Evolutionary conservation across 768 basidiomycete genomes (phyloP), one percentile per base, ranked within the genome.

Genomic region (Suillus lakei): DNA sequence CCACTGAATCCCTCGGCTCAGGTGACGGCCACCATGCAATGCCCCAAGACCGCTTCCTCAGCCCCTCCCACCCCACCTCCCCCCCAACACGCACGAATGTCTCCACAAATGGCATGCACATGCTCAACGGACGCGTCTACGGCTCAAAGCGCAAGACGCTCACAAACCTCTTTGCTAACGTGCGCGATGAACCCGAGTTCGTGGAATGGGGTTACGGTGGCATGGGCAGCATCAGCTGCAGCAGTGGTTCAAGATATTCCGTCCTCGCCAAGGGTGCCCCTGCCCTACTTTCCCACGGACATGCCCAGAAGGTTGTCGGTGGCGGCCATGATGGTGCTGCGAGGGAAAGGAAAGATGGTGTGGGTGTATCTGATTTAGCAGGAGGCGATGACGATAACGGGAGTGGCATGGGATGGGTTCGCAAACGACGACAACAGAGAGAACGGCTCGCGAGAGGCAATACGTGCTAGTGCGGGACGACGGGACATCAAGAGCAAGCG

Each of bases 181-280:
- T 81, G n/a, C 81, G 82, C 6, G 87, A 88, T 32, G 85, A 88
- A 0, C 91, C 91, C 36, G 91, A 91, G 72, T 96, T 96, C 70
- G 92, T 95, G 18, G 95, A 96, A 77, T 96, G 95, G 95, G 95
- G 95, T 0, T 92, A 91, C 65, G 92, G 92, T 39, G 92, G 92
- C 3, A 90, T 95, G 90, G 94, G 94, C 30, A 85, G 84, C 46
- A 80, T 82, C 4, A 61, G 72, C 10, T 72, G 71, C 30, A 76
- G 70, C 32, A 75, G 72, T 43, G 71, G 74, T 36, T 59, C 58
- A 41, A 59, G 30, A 18, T 59, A 59, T 41, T 59, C 58, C 3
- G 58, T 41, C 39, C 58, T 59, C 8, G 58, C 58, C 18, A 41
- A 28, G 4, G 58, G 39, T 13, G 12, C 26, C 16, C 58, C 58